Conservation (phyloP, 1,284 basidiomycete species). For the Kwoniella shivajii region DNA sequence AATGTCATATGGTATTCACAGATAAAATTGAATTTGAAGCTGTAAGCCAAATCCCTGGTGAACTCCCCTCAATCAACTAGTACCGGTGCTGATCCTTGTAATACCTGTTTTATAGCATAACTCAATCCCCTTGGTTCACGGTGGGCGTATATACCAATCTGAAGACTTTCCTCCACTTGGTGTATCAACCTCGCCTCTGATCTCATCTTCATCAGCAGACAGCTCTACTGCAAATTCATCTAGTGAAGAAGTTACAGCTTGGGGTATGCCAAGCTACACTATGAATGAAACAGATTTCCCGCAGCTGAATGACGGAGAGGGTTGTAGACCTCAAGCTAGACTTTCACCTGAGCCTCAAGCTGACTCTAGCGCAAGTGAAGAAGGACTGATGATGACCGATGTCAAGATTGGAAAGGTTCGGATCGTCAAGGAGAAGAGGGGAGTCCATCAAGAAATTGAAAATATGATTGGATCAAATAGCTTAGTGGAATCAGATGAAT, state of each 20-base stretch:
- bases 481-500: too few relatives aligned
- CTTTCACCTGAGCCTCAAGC: not conserved
- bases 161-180: conserved; percentile 15
- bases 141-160: not conserved
- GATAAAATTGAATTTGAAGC: not conserved
- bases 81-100: too few relatives aligned
- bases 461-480: too few relatives aligned
- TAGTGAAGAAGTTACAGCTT: not conserved
- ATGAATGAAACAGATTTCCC: not conserved
- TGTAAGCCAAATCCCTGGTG: too few relatives aligned
- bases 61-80: too few relatives aligned
- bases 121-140: conserved; percentile 4
- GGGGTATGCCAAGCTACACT: conserved; percentile 1
- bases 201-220: not conserved
- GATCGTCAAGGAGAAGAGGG: too few relatives aligned
- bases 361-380: not conserved
- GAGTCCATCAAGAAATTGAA: too few relatives aligned
- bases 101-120: conserved; percentile 1
- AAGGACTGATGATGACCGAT: too few relatives aligned
- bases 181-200: not conserved
- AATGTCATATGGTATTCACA: conserved; percentile 14
- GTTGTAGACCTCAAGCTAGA: not conserved
- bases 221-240: not conserved
- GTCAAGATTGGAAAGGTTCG: too few relatives aligned
- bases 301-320: not conserved